Evolutionary conservation across 495 filamentous ascomycete genomes (phyloP).

Genomic region (Podospora australis): DNA sequence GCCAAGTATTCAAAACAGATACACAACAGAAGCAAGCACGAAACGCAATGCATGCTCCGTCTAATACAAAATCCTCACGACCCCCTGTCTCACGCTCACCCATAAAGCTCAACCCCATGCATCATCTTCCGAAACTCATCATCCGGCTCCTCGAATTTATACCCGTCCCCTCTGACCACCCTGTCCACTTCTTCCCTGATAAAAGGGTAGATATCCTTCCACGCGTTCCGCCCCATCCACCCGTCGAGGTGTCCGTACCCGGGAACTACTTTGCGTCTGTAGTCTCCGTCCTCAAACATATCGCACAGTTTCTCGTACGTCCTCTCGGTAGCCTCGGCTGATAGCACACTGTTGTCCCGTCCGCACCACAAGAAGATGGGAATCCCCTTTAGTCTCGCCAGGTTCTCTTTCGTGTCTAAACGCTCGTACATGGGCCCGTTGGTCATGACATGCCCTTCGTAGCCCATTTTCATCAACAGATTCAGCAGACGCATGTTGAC

Average conservation of each 20-base stretch:
- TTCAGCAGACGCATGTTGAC: constrained; percentile 54
- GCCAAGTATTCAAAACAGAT: not conserved
- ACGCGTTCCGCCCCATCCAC: constrained; percentile 59
- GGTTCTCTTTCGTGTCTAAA: constrained; percentile 43
- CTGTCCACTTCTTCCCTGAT: constrained; percentile 50
- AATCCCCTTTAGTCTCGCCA: constrained; percentile 47
- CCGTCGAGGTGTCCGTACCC: constrained; percentile 64
- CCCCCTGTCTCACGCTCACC: constrained; percentile 9
- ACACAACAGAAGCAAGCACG: not conserved
- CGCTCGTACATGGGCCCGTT: constrained; percentile 40
- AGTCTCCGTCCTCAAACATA: constrained; percentile 41
- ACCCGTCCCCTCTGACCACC: constrained; percentile 35
- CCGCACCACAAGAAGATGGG: constrained; percentile 56
- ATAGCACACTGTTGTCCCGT: constrained; percentile 53
- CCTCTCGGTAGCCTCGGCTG: constrained; percentile 49
- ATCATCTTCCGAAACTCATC: constrained; percentile 38
- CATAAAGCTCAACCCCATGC: constrained; percentile 34
- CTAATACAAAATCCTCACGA: not conserved
- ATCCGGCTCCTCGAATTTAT: constrained; percentile 34
- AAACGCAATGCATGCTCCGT: not conserved
- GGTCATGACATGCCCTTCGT: constrained; percentile 43
- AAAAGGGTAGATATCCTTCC: constrained; percentile 57
- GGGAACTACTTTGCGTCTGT: constrained; percentile 48
- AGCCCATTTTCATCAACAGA: constrained; percentile 53
- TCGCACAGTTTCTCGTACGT: constrained; percentile 52